These are phyloP conservation scores for Aspergillus steynii DNA, from an alignment of 495 filamentous ascomycete species.

Conservation along the genomic window DNA sequence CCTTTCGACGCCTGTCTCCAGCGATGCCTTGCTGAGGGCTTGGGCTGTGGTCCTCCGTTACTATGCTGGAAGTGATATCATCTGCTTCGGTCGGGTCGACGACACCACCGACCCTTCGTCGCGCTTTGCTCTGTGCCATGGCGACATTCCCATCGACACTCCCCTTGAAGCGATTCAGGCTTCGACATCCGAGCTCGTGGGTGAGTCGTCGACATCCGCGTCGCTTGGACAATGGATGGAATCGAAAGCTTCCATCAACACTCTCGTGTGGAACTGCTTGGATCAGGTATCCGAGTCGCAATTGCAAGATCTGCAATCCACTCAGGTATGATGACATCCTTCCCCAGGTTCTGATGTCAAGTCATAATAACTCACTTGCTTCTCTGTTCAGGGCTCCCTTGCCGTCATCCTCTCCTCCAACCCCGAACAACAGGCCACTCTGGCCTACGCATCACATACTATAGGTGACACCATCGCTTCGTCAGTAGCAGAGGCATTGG, in stretches of 20 bases:
- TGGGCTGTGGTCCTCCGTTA: slow-evolving; percentile 47
- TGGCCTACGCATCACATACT: slow-evolving; percentile 11
- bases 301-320: slow-evolving; percentile 4
- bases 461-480: slow-evolving; percentile 15
- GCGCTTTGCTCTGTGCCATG: slow-evolving; percentile 14
- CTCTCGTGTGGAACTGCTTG: slow-evolving; percentile 27
- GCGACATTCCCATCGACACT: slow-evolving; percentile 11
- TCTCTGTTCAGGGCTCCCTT: neutral
- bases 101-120: slow-evolving; percentile 1
- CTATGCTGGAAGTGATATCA: slow-evolving; percentile 44
- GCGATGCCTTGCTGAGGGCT: slow-evolving; percentile 16
- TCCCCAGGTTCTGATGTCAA: neutral
- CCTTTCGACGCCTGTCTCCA: neutral
- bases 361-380: neutral
- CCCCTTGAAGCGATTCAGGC: slow-evolving; percentile 7
- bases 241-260: slow-evolving; percentile 31
- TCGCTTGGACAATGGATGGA: slow-evolving; percentile 16
- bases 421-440: slow-evolving; percentile 6
- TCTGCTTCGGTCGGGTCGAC: slow-evolving; percentile 43
- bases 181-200: slow-evolving; percentile 3
- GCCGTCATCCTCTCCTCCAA: slow-evolving; percentile 6
- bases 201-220: neutral
- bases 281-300: neutral
- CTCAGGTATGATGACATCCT: slow-evolving; percentile 10
- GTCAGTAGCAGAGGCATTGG: slow-evolving; percentile 12